phyloP scores from a whole-genome alignment of 2,329 filamentous ascomycete genomes.

The Aspergillus pseudoterreus region DNA sequence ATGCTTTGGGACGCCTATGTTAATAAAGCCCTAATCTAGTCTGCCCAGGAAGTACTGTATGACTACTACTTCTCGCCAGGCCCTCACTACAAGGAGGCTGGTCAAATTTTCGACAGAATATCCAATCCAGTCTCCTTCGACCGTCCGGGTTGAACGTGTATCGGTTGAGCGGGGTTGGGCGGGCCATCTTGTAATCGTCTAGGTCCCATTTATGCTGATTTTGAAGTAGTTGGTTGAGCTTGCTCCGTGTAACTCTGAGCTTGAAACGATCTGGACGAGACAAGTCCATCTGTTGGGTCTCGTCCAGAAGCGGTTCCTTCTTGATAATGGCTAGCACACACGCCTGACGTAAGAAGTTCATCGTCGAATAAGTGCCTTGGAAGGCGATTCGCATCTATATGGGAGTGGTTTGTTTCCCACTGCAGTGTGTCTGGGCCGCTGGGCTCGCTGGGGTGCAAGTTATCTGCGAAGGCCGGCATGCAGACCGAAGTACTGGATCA shows the following conservation, averaged over 20 bases:
- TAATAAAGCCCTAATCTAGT: too few species aligned
- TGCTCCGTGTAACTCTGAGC: not conserved
- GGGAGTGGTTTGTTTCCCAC: not conserved
- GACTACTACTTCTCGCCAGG: too few species aligned
- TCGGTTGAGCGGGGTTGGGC: conserved; percentile 49
- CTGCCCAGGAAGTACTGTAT: too few species aligned
- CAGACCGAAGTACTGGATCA: not conserved
- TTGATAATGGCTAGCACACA: not conserved
- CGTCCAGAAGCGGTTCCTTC: not conserved
- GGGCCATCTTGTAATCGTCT: not conserved
- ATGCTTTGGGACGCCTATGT: too few species aligned
- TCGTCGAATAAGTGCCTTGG: not conserved
- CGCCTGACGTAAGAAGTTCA: not conserved
- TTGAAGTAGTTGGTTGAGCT: not conserved
- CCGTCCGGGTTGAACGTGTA: conserved; percentile 44
- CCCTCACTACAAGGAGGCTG: too few species aligned
- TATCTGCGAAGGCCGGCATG: not conserved
- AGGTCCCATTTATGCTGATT: not conserved
- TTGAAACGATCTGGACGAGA: not conserved
- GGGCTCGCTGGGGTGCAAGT: not conserved
- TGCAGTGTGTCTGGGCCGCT: not conserved
- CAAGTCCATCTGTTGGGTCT: not conserved
- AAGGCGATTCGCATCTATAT: not conserved
- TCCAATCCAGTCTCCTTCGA: not conserved
- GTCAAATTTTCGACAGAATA: not conserved